These are phyloP conservation scores for Russula vinacea DNA, from an alignment of 768 basidiomycete genomes.

Conservation along the genomic window DNA sequence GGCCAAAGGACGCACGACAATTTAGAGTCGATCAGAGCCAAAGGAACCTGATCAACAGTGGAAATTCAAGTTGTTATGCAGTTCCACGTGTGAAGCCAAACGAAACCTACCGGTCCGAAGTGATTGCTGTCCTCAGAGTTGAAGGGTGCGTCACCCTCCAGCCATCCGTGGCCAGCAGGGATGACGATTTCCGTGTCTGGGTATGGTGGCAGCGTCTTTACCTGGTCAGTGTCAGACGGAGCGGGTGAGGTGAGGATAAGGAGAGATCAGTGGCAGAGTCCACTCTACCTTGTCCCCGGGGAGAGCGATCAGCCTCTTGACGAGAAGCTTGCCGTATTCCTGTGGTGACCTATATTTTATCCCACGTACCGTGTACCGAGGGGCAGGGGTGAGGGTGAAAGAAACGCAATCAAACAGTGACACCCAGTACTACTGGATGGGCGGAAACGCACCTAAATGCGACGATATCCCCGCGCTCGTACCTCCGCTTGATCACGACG, in stretches of 20 bases:
- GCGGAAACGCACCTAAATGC: conserved; percentile 20
- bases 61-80: neutral
- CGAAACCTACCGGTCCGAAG: conserved; percentile 26
- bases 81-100: too few relatives aligned
- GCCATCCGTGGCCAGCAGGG: conserved; percentile 26
- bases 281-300: conserved; percentile 27
- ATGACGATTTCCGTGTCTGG: conserved; percentile 24
- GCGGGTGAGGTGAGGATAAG: neutral
- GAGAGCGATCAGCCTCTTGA: conserved; percentile 28
- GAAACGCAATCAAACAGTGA: neutral
- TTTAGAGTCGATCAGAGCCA: conserved; percentile 24
- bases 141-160: conserved; percentile 29
- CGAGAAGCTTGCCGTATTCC: conserved; percentile 19
- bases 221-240: conserved; percentile 13
- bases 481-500: conserved; percentile 13
- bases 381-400: neutral
- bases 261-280: too few relatives aligned
- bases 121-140: conserved; percentile 31
- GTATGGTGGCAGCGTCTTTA: conserved; percentile 30
- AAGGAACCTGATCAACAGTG: conserved; percentile 19
- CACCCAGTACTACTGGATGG: neutral
- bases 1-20: conserved; percentile 23
- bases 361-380: too few relatives aligned
- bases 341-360: conserved; percentile 24
- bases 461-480: conserved; percentile 28